Percentiles rank a stretch among this genome's conserved stretches.
Evolutionary conservation across 2,329 filamentous ascomycete genomes (phyloP).

Genomic region (Mariannaea elegans): DNA sequence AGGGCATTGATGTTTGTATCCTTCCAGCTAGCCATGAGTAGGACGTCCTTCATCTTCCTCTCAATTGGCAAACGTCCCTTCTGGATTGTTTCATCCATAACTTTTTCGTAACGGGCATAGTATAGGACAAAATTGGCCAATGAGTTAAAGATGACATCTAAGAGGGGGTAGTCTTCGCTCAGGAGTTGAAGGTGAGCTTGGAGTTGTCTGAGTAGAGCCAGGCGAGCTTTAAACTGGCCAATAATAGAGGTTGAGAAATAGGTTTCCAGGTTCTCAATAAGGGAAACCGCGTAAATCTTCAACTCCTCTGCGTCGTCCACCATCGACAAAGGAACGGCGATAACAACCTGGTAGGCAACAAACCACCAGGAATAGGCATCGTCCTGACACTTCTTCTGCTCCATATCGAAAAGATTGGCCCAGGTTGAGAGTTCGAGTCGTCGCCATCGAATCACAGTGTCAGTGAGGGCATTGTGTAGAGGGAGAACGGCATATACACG

Average conservation of each 20-base stretch:
- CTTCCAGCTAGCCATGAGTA: constrained; percentile 95
- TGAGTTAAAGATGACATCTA: constrained; percentile 69
- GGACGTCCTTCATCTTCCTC: constrained; percentile 91
- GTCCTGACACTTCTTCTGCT: constrained; percentile 77
- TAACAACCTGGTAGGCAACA: constrained; percentile 88
- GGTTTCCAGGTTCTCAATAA: constrained; percentile 78
- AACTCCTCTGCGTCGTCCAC: constrained; percentile 67
- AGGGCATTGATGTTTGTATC: constrained; percentile 94
- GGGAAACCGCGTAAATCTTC: constrained; percentile 68
- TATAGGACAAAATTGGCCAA: constrained; percentile 81
- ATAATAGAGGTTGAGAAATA: constrained; percentile 84
- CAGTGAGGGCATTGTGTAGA: constrained; percentile 81
- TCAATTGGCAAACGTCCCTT: constrained; percentile 80
- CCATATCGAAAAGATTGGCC: constrained; percentile 87
- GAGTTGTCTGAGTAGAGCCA: constrained; percentile 74
- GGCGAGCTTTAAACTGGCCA: constrained; percentile 80
- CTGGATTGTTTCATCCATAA: constrained; percentile 70
- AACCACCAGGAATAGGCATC: constrained; percentile 96
- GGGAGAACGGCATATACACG: constrained; percentile 74
- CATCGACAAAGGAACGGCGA: constrained; percentile 77
- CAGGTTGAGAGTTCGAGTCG: constrained; percentile 92
- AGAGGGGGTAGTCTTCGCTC: constrained; percentile 63
- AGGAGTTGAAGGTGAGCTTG: constrained; percentile 72
- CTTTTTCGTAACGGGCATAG: constrained; percentile 75
- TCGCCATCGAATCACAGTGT: constrained; percentile 86